Evolutionary conservation across 2,329 filamentous ascomycete species (phyloP).

Genomic region (Apiospora phragmitis): DNA sequence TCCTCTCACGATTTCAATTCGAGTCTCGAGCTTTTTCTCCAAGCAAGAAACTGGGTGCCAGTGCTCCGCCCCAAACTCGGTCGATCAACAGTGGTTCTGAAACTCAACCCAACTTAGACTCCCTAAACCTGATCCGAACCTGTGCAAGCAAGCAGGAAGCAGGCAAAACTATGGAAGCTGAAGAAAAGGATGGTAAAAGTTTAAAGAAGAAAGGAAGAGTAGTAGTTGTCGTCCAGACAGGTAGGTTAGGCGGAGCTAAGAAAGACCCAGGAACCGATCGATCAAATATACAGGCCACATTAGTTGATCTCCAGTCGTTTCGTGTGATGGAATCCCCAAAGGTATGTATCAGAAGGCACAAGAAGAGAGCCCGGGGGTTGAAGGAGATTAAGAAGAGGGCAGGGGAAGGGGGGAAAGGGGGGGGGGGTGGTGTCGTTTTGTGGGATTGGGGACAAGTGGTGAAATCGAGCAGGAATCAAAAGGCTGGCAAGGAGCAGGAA

Average conservation of each 20-base stretch:
- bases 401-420: not conserved
- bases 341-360: constrained; percentile 9
- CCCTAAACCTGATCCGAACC: constrained; percentile 8
- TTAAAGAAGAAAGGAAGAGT: not conserved
- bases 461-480: constrained; percentile 2
- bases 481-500: not conserved
- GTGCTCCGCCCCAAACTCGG: constrained; percentile 5
- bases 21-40: not conserved
- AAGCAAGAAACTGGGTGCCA: constrained; percentile 3
- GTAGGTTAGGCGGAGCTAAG: constrained; percentile 19
- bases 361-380: constrained; percentile 20
- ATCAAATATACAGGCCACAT: constrained; percentile 38
- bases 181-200: constrained; percentile 9
- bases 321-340: constrained; percentile 5
- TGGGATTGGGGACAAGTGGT: constrained; percentile 1
- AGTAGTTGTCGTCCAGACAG: constrained; percentile 9
- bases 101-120: constrained; percentile 8
- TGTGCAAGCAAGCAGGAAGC: constrained; percentile 6
- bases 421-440: not conserved
- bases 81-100: constrained; percentile 7
- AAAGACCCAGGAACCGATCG: constrained; percentile 30
- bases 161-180: constrained; percentile 18
- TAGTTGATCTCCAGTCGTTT: constrained; percentile 23
- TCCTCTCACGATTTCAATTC: constrained; percentile 4
- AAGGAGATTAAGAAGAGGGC: constrained; percentile 28